Conservation (phyloP, 2,329 filamentous ascomycete species). For the Pestalotiopsis sp. region DNA sequence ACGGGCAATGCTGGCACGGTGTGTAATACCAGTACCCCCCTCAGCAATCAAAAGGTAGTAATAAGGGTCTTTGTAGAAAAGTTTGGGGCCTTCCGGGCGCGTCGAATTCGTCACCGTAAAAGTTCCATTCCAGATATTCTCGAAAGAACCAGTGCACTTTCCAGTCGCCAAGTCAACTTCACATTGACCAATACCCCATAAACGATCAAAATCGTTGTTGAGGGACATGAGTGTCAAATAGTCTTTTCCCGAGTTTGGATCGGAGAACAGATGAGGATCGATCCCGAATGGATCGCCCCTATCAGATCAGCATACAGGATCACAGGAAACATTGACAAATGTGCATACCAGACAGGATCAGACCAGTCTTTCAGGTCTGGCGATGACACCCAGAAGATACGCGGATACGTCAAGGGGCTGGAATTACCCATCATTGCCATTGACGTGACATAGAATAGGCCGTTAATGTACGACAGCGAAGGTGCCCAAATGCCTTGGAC, state of each 20-base stretch:
- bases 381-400: constrained; percentile 26
- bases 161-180: constrained; percentile 22
- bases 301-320: not conserved
- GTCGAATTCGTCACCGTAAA: not conserved
- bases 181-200: constrained; percentile 28
- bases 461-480: constrained; percentile 30
- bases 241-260: not conserved
- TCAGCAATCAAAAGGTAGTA: not conserved
- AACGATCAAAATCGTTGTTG: constrained; percentile 17
- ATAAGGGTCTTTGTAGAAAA: not conserved
- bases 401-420: constrained; percentile 36
- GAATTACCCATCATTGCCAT: constrained; percentile 28
- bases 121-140: constrained; percentile 25
- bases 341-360: not conserved
- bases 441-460: constrained; percentile 32
- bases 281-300: not conserved
- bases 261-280: not conserved
- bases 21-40: not conserved
- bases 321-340: not conserved
- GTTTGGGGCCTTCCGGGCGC: not conserved
- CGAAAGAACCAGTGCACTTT: constrained; percentile 21
- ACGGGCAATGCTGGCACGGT: not conserved
- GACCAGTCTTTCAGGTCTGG: constrained; percentile 18
- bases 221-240: constrained; percentile 16
- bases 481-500: constrained; percentile 34